phyloP scores from a whole-genome alignment of 2,329 filamentous ascomycete species.

The Verticillium dahliae region DNA sequence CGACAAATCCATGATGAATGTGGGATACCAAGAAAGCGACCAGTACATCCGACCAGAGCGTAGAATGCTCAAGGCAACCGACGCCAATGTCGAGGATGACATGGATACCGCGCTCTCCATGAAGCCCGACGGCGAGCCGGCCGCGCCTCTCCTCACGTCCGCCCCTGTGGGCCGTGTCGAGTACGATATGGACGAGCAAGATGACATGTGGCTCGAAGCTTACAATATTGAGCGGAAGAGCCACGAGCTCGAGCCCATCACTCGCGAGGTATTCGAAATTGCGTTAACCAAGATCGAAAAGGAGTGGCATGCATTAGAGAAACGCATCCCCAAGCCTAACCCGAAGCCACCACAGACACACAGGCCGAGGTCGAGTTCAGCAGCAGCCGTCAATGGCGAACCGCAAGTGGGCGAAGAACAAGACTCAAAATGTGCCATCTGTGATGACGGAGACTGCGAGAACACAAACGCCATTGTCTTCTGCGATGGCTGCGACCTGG shows the following conservation, averaged over 20 bases:
- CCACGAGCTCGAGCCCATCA: constrained; percentile 73
- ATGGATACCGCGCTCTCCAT: constrained; percentile 34
- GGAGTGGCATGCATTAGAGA: constrained; percentile 94
- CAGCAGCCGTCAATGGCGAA: constrained; percentile 92
- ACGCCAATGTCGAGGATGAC: constrained; percentile 55
- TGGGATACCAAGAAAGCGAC: constrained; percentile 94
- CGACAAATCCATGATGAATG: constrained; percentile 91
- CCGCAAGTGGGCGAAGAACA: constrained; percentile 83
- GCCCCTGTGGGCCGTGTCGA: constrained; percentile 73
- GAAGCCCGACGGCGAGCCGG: constrained; percentile 53
- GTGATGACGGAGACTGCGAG: constrained; percentile 98
- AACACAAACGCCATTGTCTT: constrained; percentile 99
- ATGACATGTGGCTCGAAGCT: constrained; percentile 88
- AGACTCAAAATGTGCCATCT: constrained; percentile 95
- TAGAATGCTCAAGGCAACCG: constrained; percentile 59
- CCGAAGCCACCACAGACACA: constrained; percentile 95
- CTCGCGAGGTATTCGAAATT: constrained; percentile 91
- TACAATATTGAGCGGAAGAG: constrained; percentile 73
- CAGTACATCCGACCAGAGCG: constrained; percentile 73
- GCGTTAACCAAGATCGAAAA: constrained; percentile 99
- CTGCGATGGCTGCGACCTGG: constrained; percentile 94
- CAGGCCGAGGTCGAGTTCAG: constrained; percentile 84
- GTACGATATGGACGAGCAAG: constrained; percentile 99
- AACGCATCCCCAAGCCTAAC: constrained; percentile 93
- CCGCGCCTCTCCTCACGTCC: constrained; percentile 29